Percentiles rank a stretch among this genome's conserved stretches.
phyloP scores from a whole-genome alignment of 305 asterid genomes.

The Fraxinus albicans region DNA sequence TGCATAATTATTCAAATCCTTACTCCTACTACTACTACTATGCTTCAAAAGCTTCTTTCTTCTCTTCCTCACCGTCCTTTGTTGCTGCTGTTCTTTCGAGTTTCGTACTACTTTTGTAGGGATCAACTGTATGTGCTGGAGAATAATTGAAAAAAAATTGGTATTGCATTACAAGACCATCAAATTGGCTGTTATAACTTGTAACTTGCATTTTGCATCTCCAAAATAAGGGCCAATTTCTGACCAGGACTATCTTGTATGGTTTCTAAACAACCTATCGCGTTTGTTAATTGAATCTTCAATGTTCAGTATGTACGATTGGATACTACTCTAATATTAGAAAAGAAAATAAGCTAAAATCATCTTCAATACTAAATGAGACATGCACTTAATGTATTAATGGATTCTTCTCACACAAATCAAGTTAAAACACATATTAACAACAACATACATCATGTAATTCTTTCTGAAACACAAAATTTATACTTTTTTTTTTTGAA shows the following conservation, averaged over 20 bases:
- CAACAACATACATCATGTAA: neutral
- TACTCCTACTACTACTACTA: neutral
- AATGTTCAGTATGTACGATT: neutral
- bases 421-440: neutral
- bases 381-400: neutral
- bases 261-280: neutral
- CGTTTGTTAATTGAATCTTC: neutral
- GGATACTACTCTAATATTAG: neutral
- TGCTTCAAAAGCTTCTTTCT: neutral
- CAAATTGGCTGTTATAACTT: neutral
- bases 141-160: neutral
- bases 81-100: neutral
- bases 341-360: neutral
- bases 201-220: neutral
- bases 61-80: neutral
- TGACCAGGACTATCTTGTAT: neutral
- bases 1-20: neutral
- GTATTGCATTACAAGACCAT: neutral
- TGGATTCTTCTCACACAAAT: neutral
- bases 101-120: neutral
- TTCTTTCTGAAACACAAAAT: neutral
- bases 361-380: neutral
- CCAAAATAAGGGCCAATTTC: neutral
- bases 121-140: neutral
- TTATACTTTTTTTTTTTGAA: neutral